A percentile compares a stretch with the other conserved stretches of the same genome.
Evolutionary conservation across 129 eudicot genomes (phyloP).

Genomic region (Pseudognaphalium luteoalbum): DNA sequence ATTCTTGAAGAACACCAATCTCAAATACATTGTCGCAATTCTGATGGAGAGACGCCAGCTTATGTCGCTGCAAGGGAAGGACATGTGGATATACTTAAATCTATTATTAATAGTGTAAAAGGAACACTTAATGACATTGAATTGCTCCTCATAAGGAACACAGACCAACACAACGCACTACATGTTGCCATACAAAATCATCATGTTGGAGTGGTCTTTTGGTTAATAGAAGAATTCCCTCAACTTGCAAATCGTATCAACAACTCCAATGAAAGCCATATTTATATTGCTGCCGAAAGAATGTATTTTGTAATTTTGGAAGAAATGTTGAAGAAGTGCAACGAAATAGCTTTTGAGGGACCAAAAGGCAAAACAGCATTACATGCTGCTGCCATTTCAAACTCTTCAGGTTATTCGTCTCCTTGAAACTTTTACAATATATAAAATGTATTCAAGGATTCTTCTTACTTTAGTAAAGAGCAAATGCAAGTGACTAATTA

Average conservation of each 20-base stretch:
- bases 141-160: neutral
- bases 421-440: neutral
- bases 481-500: neutral
- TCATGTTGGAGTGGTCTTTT: neutral
- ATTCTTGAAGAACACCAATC: neutral
- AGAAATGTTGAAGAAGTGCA: neutral
- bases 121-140: neutral
- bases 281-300: neutral
- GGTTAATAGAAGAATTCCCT: neutral
- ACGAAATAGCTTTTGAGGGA: neutral
- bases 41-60: neutral
- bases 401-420: neutral
- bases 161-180: neutral
- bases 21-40: neutral
- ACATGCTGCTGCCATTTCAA: neutral
- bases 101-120: neutral
- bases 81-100: neutral
- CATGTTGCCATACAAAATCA: constrained; percentile 3
- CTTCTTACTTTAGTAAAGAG: neutral
- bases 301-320: neutral
- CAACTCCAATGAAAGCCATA: neutral
- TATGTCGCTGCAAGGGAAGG: constrained; percentile 2
- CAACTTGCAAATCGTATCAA: neutral
- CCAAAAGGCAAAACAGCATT: neutral
- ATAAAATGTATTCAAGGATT: neutral